Evolutionary conservation across 768 basidiomycete genomes (phyloP), one percentile per base, ranked within the genome.

Genomic region (Harrya chromipes): DNA sequence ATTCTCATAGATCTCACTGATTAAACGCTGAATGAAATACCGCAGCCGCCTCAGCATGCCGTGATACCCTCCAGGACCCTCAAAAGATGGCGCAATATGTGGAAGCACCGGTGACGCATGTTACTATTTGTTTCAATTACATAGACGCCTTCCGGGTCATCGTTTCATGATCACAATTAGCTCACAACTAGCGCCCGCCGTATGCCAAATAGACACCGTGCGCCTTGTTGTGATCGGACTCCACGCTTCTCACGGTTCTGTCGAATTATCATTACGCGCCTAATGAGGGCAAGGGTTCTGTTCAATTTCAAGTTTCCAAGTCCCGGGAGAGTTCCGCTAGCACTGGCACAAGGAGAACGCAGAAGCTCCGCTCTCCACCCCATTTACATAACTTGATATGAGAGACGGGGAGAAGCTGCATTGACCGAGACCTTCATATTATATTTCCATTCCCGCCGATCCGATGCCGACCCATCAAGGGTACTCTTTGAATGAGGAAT

Each of bases 361-460:
- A 34, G 43, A 47, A 44, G 39, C 43, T 46, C 56, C 59, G 45
- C 31, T 46, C 36, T 47, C 20, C 45, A 35, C 19, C 24, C 20
- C 40, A 37, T 46, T 29, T 29, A 24, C n/a, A 17, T 21, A 24
- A 29, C 35, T 26, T 34, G 27, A 39, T 31, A 31, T n/a, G 24
- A 21, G 33, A 26, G 21, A n/a, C 27, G 16, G 1, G 21, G 35
- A 39, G 27, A 46, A 26, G 19, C n/a, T 16, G 19, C 34, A 41
- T 27, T 40, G 55, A 24, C 36, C 36, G 14, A 24, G 24, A 27
- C 11, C 42, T 53, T 63, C 12, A 29, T 6, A 3, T 23, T 3
- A 23, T 23, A 23, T 2, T 29, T 33, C 53, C 54, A 56, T 60
- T 61, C 21, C 35, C 29, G 21, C 20, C 13, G 4, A n/a, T n/a